Base-by-base conservation (phyloP, 345 rosid genomes). In the Erodium maritimum region DNA sequence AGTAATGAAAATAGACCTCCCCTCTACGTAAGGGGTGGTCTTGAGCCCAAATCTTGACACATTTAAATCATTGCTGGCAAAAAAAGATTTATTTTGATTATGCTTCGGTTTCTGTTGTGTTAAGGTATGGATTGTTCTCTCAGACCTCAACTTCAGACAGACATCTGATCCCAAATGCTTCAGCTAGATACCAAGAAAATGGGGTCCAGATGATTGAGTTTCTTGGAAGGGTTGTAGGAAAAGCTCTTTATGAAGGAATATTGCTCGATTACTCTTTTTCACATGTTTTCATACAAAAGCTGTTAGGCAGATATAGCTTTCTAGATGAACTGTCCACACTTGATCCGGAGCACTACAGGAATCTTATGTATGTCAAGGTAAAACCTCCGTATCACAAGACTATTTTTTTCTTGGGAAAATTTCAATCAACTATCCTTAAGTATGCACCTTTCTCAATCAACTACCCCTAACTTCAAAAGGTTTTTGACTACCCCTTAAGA, bases 191-290 rank as follows among this genome's bases (percentile, higher is more conserved):
- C 80, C 77, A 84, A 24, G 96, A 88, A 68, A 82, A 91, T 57
- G 95, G 98, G 59, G 69, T 82, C 62, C 87, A 77, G 80, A 86
- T 84, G 98, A 82, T 91, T 75, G 98, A 88, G 75, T 91, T 91
- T 70, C 95, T 91, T 65, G 98, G 98, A 66, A 84, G 95, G 74
- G 81, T 91, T 69, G 96, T 91, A 59, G 98, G 98, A 62, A 86
- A 91, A 83, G 96, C 98, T 63, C 85, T 91, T 25, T 91, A 91
- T 61, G 98, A 91, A 74, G 96, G 98, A 72, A 86, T 91, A 67
- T 72, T 91, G 69, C 82, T 88, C 59, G 98, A 91, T 76, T 91
- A 88, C 72, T 80, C 90, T 24, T 91, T 91, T 79, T 84, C 98
- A 24, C 95, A 79, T 65, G 95, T 83, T 66, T 91, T 91, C 71